phyloP scores from a whole-genome alignment of 2,329 filamentous ascomycete genomes.

The Harringtonia lauricola region DNA sequence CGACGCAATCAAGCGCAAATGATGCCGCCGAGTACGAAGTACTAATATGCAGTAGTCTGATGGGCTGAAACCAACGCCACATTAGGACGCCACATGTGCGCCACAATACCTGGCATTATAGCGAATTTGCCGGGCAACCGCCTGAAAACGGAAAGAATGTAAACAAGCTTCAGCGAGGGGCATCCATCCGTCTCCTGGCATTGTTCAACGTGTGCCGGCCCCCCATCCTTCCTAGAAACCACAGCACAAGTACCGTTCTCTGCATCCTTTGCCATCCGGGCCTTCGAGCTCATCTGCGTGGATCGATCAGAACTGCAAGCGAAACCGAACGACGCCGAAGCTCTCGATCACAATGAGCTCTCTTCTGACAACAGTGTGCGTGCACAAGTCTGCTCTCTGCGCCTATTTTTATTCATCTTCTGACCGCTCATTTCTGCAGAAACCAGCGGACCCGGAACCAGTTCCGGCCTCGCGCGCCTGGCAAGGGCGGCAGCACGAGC shows the following conservation, averaged over 20 bases:
- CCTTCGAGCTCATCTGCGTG: neutral
- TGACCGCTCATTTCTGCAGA: conserved; percentile 28
- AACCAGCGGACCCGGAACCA: conserved; percentile 82
- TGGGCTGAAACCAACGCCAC: neutral
- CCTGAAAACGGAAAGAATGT: conserved; percentile 11
- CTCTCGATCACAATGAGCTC: conserved; percentile 11
- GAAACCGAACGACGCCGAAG: neutral
- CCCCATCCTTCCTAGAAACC: neutral
- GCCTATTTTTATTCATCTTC: neutral
- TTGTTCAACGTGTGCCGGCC: neutral
- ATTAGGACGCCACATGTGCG: neutral
- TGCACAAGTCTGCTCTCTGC: no score
- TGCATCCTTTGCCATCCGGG: no score
- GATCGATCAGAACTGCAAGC: neutral
- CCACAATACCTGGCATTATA: neutral
- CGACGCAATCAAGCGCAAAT: no score
- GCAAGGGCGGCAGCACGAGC: conserved; percentile 72
- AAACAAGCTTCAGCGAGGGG: conserved; percentile 5
- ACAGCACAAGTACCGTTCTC: neutral
- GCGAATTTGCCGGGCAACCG: conserved; percentile 8
- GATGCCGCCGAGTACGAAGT: no score
- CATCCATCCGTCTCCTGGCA: neutral
- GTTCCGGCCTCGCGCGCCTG: conserved; percentile 76
- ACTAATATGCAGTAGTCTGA: no score
- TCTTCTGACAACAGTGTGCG: conserved; percentile 20